Conservation (phyloP, 768 basidiomycete genomes). For the Kwoniella bestiolae region DNA sequence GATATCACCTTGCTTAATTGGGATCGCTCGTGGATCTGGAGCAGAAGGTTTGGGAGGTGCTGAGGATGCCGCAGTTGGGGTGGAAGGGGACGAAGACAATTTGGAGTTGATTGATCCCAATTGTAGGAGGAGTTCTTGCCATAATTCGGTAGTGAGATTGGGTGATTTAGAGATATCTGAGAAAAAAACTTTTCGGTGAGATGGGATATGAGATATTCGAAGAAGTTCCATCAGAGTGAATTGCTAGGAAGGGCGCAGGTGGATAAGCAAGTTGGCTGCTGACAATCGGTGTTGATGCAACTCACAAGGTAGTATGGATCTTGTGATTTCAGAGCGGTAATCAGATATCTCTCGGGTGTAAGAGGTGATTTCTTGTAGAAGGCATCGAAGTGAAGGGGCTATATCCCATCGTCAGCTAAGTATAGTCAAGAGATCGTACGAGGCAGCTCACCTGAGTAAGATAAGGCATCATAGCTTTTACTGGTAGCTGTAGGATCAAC, state of each 20-base stretch:
- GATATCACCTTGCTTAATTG: slow-evolving; percentile 45
- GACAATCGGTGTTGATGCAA: not conserved
- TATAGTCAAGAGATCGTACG: not conserved
- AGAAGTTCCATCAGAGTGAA: slow-evolving; percentile 54
- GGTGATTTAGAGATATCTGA: slow-evolving; percentile 35
- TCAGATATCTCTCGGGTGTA: slow-evolving; percentile 43
- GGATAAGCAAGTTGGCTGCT: not conserved
- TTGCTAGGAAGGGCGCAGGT: slow-evolving; percentile 28
- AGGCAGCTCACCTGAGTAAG: slow-evolving; percentile 39
- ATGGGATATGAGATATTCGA: slow-evolving; percentile 34
- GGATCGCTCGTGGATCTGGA: slow-evolving; percentile 36
- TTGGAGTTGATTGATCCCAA: slow-evolving; percentile 34
- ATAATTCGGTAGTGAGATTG: slow-evolving; percentile 33
- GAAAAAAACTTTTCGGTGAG: slow-evolving; percentile 42
- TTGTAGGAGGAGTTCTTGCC: slow-evolving; percentile 43
- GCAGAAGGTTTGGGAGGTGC: slow-evolving; percentile 9
- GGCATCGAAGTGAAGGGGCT: slow-evolving; percentile 50
- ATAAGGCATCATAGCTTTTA: slow-evolving; percentile 45
- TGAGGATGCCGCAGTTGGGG: slow-evolving; percentile 2
- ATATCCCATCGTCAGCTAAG: slow-evolving; percentile 17
- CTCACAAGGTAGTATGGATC: slow-evolving; percentile 50
- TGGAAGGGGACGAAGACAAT: slow-evolving; percentile 13
- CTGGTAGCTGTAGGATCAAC: slow-evolving; percentile 27
- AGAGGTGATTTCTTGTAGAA: slow-evolving; percentile 45
- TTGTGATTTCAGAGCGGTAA: slow-evolving; percentile 42